phyloP scores from a whole-genome alignment of 2,329 filamentous ascomycete genomes.

The Zymoseptoria crescenta region DNA sequence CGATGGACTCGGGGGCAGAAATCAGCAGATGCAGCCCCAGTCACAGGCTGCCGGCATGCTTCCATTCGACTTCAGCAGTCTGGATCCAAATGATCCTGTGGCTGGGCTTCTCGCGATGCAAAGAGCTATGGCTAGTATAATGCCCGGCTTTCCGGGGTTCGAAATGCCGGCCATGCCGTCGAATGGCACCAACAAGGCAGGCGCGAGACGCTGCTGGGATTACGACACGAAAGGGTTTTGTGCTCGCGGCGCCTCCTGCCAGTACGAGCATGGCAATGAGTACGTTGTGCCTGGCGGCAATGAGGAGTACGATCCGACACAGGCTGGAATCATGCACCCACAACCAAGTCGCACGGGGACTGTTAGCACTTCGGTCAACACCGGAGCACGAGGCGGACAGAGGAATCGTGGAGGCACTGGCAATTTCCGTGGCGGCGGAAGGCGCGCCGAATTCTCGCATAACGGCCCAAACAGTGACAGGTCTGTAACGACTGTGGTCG shows the following conservation, averaged over 20 bases:
- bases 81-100: constrained; percentile 48
- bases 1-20: constrained; percentile 6
- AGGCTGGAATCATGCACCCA: constrained; percentile 36
- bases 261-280: constrained; percentile 59
- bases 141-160: constrained; percentile 37
- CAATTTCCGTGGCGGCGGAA: constrained; percentile 27
- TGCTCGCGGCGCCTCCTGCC: constrained; percentile 57
- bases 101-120: constrained; percentile 56
- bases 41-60: constrained; percentile 40
- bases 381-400: constrained; percentile 32
- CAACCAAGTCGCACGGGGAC: constrained; percentile 17
- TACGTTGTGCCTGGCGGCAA: constrained; percentile 38
- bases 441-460: constrained; percentile 54
- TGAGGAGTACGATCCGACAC: constrained; percentile 53
- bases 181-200: constrained; percentile 4
- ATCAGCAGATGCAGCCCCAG: constrained; percentile 18
- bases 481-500: constrained; percentile 60
- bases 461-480: constrained; percentile 56
- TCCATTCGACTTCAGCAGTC: constrained; percentile 40
- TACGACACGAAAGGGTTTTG: constrained; percentile 69
- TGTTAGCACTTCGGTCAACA: constrained; percentile 20
- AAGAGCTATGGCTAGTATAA: constrained; percentile 43
- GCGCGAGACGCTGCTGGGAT: constrained; percentile 52
- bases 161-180: constrained; percentile 9
- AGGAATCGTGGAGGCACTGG: constrained; percentile 30